phyloP scores from a whole-genome alignment of 2,329 filamentous ascomycete species.

The Colletotrichum tanaceti region DNA sequence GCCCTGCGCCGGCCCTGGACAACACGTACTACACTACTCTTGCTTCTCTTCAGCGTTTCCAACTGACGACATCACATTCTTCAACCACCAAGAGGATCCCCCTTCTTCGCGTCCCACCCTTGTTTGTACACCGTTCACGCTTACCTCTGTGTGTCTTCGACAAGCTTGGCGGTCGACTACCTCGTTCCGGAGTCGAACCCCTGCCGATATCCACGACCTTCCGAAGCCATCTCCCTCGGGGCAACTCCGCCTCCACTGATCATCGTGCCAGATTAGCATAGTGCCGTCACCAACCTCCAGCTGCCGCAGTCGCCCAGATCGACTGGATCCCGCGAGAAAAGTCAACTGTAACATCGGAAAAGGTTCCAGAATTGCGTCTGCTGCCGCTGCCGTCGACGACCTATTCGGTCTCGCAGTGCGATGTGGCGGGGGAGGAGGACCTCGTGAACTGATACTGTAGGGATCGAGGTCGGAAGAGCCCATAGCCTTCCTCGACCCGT shows the following conservation, averaged over 20 bases:
- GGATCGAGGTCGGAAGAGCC: constrained; percentile 50
- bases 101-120: not conserved
- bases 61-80: constrained; percentile 20
- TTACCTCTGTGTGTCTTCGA: not conserved
- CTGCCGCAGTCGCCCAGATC: constrained; percentile 35
- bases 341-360: constrained; percentile 19
- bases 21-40: not conserved
- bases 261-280: constrained; percentile 18
- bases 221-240: constrained; percentile 20
- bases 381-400: constrained; percentile 36
- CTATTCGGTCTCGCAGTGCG: constrained; percentile 51
- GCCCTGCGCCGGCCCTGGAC: not conserved
- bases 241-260: constrained; percentile 20
- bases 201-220: constrained; percentile 6
- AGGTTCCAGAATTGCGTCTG: constrained; percentile 41
- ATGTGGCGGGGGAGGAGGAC: constrained; percentile 59
- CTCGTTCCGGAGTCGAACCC: constrained; percentile 15
- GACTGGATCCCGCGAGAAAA: constrained; percentile 31
- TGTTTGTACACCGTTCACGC: not conserved
- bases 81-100: not conserved
- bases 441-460: constrained; percentile 51
- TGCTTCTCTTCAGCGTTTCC: constrained; percentile 5
- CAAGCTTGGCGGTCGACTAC: not conserved
- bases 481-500: constrained; percentile 34
- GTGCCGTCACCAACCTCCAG: constrained; percentile 8